Percentiles rank a stretch among this genome's conserved stretches.
These are phyloP conservation scores for Brassica incana DNA, from an alignment of 345 rosid species.

Conservation along the genomic window DNA sequence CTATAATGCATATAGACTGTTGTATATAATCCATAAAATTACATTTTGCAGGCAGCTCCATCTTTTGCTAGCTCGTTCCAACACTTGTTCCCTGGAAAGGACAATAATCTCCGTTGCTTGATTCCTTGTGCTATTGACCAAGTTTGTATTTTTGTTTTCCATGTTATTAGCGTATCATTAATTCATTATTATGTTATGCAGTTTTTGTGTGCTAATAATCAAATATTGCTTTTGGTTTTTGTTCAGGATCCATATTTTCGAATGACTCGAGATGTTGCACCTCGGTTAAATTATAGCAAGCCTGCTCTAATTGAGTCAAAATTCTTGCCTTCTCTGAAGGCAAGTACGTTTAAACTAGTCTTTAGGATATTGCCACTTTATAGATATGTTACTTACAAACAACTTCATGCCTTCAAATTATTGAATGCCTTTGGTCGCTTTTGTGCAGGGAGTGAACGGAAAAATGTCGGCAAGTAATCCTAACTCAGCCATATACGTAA, in stretches of 20 bases:
- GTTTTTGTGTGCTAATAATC: background rate
- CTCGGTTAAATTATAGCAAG: slow-evolving; percentile 82
- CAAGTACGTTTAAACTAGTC: slow-evolving; percentile 23
- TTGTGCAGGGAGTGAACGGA: slow-evolving; percentile 76
- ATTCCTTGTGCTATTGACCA: slow-evolving; percentile 97
- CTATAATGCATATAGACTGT: background rate
- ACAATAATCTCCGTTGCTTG: slow-evolving; percentile 71
- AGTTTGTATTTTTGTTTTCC: slow-evolving; percentile 41
- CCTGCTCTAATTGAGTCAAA: slow-evolving; percentile 82
- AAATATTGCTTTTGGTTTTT: slow-evolving; percentile 12
- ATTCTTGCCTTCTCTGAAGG: slow-evolving; percentile 83
- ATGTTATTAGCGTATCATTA: background rate
- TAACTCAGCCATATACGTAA: slow-evolving; percentile 89
- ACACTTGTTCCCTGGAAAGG: slow-evolving; percentile 70
- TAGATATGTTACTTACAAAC: background rate
- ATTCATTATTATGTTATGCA: background rate
- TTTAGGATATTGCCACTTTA: background rate
- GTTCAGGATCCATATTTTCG: slow-evolving; percentile 95
- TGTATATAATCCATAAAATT: background rate
- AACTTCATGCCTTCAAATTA: background rate
- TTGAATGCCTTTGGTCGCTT: background rate
- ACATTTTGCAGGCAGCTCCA: slow-evolving; percentile 70
- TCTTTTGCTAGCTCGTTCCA: slow-evolving; percentile 91
- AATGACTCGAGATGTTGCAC: slow-evolving; percentile 94
- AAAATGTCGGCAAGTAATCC: slow-evolving; percentile 99